phyloP scores from a whole-genome alignment of 2,329 filamentous ascomycete species.

The Cadophora sp. region DNA sequence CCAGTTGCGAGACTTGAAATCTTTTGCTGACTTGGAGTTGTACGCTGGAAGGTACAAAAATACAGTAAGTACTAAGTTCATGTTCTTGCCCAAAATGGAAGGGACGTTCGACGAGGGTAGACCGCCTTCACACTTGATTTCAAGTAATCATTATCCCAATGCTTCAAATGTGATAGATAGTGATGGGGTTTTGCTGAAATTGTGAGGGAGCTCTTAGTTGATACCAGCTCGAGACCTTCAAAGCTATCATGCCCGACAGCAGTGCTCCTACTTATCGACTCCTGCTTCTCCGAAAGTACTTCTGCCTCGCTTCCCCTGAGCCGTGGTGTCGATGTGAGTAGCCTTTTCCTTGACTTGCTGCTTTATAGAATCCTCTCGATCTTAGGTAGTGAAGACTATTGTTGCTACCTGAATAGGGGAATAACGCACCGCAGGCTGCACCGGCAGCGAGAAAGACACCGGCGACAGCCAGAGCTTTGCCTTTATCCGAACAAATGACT shows the following conservation, averaged over 20 bases:
- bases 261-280: neutral
- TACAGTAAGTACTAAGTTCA: too few species aligned
- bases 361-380: neutral
- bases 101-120: neutral
- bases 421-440: neutral
- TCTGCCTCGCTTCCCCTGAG: neutral
- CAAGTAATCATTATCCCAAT: neutral
- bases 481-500: neutral
- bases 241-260: neutral
- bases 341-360: too few species aligned
- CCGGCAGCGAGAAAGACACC: conserved; percentile 2
- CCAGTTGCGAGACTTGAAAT: conserved; percentile 1
- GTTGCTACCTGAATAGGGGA: neutral
- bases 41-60: neutral
- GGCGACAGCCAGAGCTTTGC: neutral
- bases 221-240: neutral
- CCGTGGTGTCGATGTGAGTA: neutral
- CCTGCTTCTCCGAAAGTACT: neutral
- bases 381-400: neutral
- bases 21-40: neutral
- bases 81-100: neutral
- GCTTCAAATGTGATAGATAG: too few species aligned
- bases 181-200: too few species aligned
- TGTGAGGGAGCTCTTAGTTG: neutral
- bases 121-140: neutral